These are phyloP conservation scores for Ambispora gerdemannii DNA, from an alignment of 192 early-diverging fungal genomes.

Conservation along the genomic window DNA sequence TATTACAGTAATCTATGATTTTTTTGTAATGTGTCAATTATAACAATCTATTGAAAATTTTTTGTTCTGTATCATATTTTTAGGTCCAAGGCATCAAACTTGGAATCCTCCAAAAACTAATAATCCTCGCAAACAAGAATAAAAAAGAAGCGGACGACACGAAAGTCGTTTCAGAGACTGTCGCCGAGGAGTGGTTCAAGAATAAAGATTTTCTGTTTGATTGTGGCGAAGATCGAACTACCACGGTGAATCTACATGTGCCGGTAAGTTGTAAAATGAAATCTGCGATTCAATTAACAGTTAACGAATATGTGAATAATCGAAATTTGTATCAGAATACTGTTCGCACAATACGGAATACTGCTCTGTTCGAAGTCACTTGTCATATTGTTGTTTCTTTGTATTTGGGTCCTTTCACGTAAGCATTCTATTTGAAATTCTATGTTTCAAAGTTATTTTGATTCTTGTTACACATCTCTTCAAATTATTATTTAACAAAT, in stretches of 20 bases:
- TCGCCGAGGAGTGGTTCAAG: constrained; percentile 50
- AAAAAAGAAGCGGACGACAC: constrained; percentile 40
- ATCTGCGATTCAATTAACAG: too few relatives aligned
- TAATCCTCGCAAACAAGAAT: constrained; percentile 49
- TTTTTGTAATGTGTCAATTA: too few relatives aligned
- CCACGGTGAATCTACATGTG: constrained; percentile 52
- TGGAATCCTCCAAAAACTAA: constrained; percentile 42
- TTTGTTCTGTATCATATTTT: too few relatives aligned
- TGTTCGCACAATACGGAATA: constrained; percentile 53
- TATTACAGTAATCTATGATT: too few relatives aligned
- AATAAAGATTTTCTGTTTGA: constrained; percentile 57
- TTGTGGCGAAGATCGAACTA: constrained; percentile 53
- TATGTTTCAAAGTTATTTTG: not conserved
- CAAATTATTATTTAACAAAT: constrained; percentile 10
- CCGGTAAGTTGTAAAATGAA: too few relatives aligned
- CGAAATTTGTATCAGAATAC: constrained; percentile 29
- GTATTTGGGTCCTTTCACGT: constrained; percentile 45
- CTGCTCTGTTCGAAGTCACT: constrained; percentile 52
- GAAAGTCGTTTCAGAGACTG: constrained; percentile 45
- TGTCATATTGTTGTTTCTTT: constrained; percentile 46
- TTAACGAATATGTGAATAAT: too few relatives aligned
- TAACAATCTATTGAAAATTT: too few relatives aligned
- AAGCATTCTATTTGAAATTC: not conserved
- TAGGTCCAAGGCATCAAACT: constrained; percentile 58
- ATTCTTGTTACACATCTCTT: not conserved